phyloP scores from a whole-genome alignment of 768 basidiomycete genomes.

The Coprinopsis strossmayeri region DNA sequence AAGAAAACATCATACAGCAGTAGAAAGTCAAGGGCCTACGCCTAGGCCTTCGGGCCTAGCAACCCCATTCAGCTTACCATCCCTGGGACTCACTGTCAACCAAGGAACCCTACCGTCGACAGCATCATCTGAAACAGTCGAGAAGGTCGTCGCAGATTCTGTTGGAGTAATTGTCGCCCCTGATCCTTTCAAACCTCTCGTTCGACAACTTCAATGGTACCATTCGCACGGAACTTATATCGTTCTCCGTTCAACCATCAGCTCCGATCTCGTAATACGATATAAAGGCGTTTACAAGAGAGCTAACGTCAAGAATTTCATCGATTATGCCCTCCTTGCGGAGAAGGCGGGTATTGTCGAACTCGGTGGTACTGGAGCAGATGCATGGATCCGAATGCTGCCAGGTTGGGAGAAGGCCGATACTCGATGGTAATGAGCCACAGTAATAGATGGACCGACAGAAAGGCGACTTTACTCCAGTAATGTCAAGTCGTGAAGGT shows the following conservation, averaged over 20 bases:
- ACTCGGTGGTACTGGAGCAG: background rate
- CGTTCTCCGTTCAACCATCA: conserved; percentile 1
- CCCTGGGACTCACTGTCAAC: too few relatives aligned
- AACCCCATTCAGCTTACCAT: too few relatives aligned
- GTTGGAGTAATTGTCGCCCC: too few relatives aligned
- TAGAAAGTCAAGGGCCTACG: too few relatives aligned
- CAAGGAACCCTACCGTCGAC: background rate
- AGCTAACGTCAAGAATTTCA: conserved; percentile 10
- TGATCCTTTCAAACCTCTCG: conserved; percentile 7
- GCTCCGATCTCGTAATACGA: conserved; percentile 3
- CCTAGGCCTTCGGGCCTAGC: too few relatives aligned
- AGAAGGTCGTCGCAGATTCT: background rate
- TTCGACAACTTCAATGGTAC: conserved; percentile 6
- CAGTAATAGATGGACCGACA: too few relatives aligned
- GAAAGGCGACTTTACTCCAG: too few relatives aligned
- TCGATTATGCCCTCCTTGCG: conserved; percentile 4
- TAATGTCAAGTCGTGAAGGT: too few relatives aligned
- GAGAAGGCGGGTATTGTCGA: conserved; percentile 9
- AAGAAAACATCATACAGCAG: too few relatives aligned
- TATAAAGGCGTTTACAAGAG: conserved; percentile 10
- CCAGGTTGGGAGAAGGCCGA: conserved; percentile 6
- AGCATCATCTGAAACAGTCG: background rate
- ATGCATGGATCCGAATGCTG: conserved; percentile 8
- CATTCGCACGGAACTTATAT: conserved; percentile 2
- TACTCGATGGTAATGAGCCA: background rate